Evolutionary conservation across 371 early-diverging fungal species (phyloP), one percentile per base, ranked within the genome.

Genomic region (Haplosporangium sp.): DNA sequence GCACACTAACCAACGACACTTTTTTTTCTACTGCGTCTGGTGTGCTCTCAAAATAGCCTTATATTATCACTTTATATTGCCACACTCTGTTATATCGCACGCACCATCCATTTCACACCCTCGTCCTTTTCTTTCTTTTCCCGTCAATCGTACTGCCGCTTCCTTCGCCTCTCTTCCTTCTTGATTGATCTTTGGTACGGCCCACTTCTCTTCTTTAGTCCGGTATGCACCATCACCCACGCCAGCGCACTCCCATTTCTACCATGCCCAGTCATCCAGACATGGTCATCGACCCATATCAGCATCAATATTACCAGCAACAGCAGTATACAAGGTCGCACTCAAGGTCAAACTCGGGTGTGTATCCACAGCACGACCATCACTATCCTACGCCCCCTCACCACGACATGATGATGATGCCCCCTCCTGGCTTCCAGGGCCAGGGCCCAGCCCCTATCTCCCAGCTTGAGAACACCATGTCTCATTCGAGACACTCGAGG

Each of bases 321-420:
- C 54, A 55, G 18, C 46, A 59, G 18, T 63, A 64, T 56, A 23
- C 40, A 7, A 57, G 64, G 16, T 47, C 71, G 12, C 71, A 64
- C 61, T 71, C 71, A n/a, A 50, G 65, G 12, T 60, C 70, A 54
- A 70, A 40, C 52, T 70, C 70, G 21, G 68, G 54, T 50, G 52
- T 47, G 23, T 71, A 56, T 47, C 54, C 56, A 46, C 58, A 57
- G 18, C 58, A 58, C 29, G 65, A 50, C 43, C n/a, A n/a, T n/a
- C 29, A 45, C 23, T 69, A 41, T 43, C 47, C 62, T 42, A 43
- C 45, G 12, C 66, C 61, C 43, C 62, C 20, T n/a, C 57, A 64
- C 41, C 62, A 62, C n/a, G n/a, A n/a, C n/a, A n/a, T n/a, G n/a
- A n/a, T n/a, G n/a, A n/a, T n/a, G 20, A 38, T 51, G 41, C 11